Evolutionary conservation across 371 early-diverging fungal species (phyloP).

Genomic region (Mucor saturninus): DNA sequence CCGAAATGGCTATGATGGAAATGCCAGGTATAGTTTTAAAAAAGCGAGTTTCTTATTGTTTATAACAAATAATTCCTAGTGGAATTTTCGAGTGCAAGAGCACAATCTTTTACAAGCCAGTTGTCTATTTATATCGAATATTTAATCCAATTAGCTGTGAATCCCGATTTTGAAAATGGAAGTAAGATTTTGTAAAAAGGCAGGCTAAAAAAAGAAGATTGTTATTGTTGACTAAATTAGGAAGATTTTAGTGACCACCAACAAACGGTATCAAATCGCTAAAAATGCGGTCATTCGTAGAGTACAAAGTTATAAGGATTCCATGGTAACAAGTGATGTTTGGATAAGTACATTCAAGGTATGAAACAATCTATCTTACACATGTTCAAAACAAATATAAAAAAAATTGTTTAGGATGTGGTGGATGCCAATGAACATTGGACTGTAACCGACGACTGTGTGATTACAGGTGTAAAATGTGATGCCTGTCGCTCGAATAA

Average conservation of each 20-base stretch:
- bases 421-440: slow-evolving; percentile 18
- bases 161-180: slow-evolving; percentile 6
- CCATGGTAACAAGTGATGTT: slow-evolving; percentile 34
- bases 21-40: slow-evolving; percentile 15
- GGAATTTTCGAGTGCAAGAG: slow-evolving; percentile 25
- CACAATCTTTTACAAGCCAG: slow-evolving; percentile 18
- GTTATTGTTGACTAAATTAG: not conserved
- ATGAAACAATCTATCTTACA: slow-evolving; percentile 6
- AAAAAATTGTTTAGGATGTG: slow-evolving; percentile 5
- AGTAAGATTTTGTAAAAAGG: slow-evolving; percentile 1
- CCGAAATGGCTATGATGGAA: slow-evolving; percentile 8
- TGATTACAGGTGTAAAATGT: slow-evolving; percentile 3
- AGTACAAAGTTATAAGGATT: slow-evolving; percentile 31
- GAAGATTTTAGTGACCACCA: slow-evolving; percentile 6
- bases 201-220: not conserved
- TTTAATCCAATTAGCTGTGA: slow-evolving; percentile 10
- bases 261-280: slow-evolving; percentile 10
- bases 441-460: not conserved
- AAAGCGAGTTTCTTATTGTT: not conserved
- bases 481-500: slow-evolving; percentile 30
- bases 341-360: slow-evolving; percentile 31
- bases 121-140: slow-evolving; percentile 25
- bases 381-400: slow-evolving; percentile 1
- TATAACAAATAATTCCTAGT: slow-evolving; percentile 17
- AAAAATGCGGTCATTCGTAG: slow-evolving; percentile 23